phyloP scores from a whole-genome alignment of 768 basidiomycete species.

The Mrakia gelida region DNA sequence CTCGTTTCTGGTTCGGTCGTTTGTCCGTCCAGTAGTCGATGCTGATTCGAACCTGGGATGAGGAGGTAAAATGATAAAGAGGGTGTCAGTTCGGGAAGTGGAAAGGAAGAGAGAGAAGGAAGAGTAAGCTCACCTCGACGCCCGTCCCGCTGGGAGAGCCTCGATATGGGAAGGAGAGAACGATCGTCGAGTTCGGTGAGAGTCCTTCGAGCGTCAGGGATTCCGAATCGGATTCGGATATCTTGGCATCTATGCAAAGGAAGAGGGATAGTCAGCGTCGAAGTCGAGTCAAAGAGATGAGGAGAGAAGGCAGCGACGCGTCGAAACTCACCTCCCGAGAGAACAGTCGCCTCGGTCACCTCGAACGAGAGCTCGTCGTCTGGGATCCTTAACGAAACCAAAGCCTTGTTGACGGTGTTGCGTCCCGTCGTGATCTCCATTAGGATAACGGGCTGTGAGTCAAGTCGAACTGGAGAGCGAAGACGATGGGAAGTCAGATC shows the following conservation, averaged over 20 bases:
- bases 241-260: background rate
- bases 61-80: background rate
- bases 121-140: constrained; percentile 42
- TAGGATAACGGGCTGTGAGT: constrained; percentile 37
- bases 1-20: constrained; percentile 56
- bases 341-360: background rate
- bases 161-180: constrained; percentile 41
- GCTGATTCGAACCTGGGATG: constrained; percentile 61
- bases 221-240: background rate
- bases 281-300: too few species aligned
- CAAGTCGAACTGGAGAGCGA: constrained; percentile 37
- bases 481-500: background rate
- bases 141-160: constrained; percentile 47
- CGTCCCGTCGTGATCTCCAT: constrained; percentile 39
- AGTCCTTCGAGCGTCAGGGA: constrained; percentile 9
- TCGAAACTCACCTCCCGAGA: constrained; percentile 9
- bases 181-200: constrained; percentile 30
- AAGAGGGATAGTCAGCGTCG: background rate
- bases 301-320: too few species aligned
- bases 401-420: constrained; percentile 35
- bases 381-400: constrained; percentile 10
- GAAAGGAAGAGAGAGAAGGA: background rate
- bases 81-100: background rate
- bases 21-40: constrained; percentile 63
- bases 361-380: constrained; percentile 21